Base-by-base conservation (phyloP, 257 asterid genomes). In the Salvia miltiorrhiza region DNA sequence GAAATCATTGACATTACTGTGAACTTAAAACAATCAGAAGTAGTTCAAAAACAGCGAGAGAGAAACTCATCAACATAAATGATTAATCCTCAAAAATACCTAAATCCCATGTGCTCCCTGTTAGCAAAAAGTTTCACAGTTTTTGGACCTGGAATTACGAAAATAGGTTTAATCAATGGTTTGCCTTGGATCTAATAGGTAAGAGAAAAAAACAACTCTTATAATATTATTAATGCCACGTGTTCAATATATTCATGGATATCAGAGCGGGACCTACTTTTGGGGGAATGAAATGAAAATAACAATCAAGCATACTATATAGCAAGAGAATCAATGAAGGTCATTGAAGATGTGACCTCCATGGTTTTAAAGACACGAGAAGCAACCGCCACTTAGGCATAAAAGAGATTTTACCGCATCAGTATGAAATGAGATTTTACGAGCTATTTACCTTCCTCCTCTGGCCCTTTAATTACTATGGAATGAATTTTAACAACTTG, bases 401-500 rank as follows among this genome's bases (percentile, higher is more conserved):
- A 43, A 19, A 52, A 26, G 11, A 49, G 9, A 37, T 23, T 37
- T 50, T 35, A 40, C 17, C 2, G 20, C 10, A 70, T 44, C 14
- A 9, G 33, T 8, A 40, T 9, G 41, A 59, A 35, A 47, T 4
- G 61, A 58, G 53, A 58, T 44, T 11, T 19, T 60, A 52, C 21
- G 47, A 68, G 47, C 39, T 30, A 59, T 17, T 72, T 78, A 87
- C 99, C 99, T 63, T 91, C 99, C 69, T 94, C 97, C 80, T 87
- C 95, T 0, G 97, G 96, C 32, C 97, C 99, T 83, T 80, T 69
- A 54, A 89, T 63, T 45, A 70, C 83, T 68, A 91, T 44, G 13
- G 97, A 94, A 77, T 94, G 96, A 64, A 94, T 78, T 71, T 91
- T 94, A 75, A 94, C 67, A 67, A 94, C 97, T 89, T 87, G 96